Conservation (phyloP, 139 green algal species). For the Ulvella scutata region DNA sequence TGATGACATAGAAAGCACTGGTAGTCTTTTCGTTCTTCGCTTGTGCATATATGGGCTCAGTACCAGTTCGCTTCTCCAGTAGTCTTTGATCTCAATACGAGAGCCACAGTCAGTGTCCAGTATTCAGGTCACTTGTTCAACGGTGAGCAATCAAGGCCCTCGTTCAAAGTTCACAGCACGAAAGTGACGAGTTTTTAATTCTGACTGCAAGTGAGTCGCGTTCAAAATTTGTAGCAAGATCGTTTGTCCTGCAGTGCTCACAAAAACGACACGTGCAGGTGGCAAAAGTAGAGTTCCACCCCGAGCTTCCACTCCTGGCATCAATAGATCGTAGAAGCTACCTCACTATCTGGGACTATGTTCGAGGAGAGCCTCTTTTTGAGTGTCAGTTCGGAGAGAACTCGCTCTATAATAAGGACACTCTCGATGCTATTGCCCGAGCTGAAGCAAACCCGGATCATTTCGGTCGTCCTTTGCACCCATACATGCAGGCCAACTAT, state of each 20-base stretch:
- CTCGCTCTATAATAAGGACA: conserved; percentile 2
- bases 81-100: too few relatives aligned
- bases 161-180: background rate
- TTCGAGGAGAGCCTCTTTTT: background rate
- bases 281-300: background rate
- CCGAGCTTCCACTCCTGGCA: background rate
- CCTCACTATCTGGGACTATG: conserved; percentile 1
- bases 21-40: too few relatives aligned
- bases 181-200: background rate
- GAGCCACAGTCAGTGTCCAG: background rate
- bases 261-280: background rate
- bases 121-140: background rate
- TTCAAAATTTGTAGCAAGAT: too few relatives aligned
- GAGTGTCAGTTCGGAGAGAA: background rate
- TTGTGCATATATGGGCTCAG: too few relatives aligned
- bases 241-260: background rate
- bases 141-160: background rate
- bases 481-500: background rate
- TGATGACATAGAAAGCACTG: too few relatives aligned
- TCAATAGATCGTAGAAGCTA: background rate
- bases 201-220: too few relatives aligned
- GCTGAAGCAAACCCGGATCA: background rate
- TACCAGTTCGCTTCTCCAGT: too few relatives aligned
- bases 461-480: background rate
- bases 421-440: background rate